A percentile compares a stretch with the other conserved stretches of the same genome.
phyloP scores from a whole-genome alignment of 2,329 filamentous ascomycete genomes.

The Aspergillus ochraceoroseus region DNA sequence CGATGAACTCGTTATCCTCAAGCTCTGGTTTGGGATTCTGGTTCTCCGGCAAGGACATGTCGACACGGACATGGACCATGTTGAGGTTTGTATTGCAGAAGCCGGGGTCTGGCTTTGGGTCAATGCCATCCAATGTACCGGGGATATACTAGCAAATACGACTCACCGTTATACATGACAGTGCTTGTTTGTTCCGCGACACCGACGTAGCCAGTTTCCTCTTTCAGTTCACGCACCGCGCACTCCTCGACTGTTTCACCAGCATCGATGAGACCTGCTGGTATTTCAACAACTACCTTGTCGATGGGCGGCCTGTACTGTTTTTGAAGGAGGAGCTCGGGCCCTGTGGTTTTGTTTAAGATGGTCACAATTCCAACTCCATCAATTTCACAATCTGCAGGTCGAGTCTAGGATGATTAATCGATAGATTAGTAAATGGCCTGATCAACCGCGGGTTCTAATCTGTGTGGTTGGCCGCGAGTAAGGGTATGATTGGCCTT shows the following conservation, averaged over 20 bases:
- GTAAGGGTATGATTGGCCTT: neutral
- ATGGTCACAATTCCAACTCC: conserved; percentile 59
- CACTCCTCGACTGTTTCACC: conserved; percentile 54
- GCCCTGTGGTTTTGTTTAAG: conserved; percentile 50
- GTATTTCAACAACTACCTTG: conserved; percentile 56
- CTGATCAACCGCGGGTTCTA: neutral
- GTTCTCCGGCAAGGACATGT: conserved; percentile 65
- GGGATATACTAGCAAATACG: neutral
- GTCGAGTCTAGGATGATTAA: conserved; percentile 35
- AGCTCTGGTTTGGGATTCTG: conserved; percentile 63
- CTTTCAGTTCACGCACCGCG: conserved; percentile 55
- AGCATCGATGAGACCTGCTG: conserved; percentile 56
- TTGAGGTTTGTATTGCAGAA: conserved; percentile 49
- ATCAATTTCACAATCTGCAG: conserved; percentile 51
- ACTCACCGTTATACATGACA: conserved; percentile 45
- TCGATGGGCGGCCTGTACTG: conserved; percentile 58
- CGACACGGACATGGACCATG: conserved; percentile 65
- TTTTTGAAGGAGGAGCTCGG: conserved; percentile 51
- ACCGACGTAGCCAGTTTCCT: conserved; percentile 60
- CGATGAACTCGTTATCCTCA: conserved; percentile 78
- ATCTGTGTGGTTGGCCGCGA: conserved; percentile 3
- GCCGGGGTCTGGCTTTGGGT: conserved; percentile 40
- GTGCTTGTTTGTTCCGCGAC: conserved; percentile 40
- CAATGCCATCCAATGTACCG: neutral
- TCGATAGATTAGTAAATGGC: conserved; percentile 6